phyloP scores from a whole-genome alignment of 163 green algal genomes.

The Picocystis sp. region DNA sequence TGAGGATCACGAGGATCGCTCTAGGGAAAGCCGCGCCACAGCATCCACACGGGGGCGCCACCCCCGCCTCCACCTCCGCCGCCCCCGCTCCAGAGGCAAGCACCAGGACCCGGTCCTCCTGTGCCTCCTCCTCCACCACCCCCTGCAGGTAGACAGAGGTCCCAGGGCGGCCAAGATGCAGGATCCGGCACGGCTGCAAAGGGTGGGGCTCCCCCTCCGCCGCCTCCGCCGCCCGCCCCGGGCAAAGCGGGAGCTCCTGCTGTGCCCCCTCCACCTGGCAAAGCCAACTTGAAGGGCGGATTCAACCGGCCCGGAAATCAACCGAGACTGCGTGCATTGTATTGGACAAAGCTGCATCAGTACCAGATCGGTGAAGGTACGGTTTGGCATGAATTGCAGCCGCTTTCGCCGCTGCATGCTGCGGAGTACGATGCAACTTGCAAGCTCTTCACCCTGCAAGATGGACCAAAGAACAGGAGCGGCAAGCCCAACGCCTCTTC shows the following conservation, averaged over 20 bases:
- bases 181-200: no score
- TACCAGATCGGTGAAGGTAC: background rate
- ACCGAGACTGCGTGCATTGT: slow-evolving; percentile 4
- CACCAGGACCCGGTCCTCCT: no score
- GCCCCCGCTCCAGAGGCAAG: no score
- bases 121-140: background rate
- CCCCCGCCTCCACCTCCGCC: no score
- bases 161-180: no score
- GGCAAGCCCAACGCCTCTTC: background rate
- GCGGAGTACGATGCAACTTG: background rate
- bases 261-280: background rate
- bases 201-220: background rate
- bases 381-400: background rate
- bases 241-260: background rate
- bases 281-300: background rate
- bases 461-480: background rate
- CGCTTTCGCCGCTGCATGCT: background rate
- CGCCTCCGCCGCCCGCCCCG: background rate
- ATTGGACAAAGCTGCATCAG: slow-evolving; percentile 2
- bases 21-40: no score
- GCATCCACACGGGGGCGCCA: no score
- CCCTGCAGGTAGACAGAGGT: background rate
- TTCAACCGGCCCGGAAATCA: background rate
- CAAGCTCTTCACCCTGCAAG: background rate
- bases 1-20: no score